A percentile compares a stretch with the other conserved stretches of the same genome.
Evolutionary conservation across 2,329 filamentous ascomycete species (phyloP).

Genomic region (Pseudogymnoascus sp.): DNA sequence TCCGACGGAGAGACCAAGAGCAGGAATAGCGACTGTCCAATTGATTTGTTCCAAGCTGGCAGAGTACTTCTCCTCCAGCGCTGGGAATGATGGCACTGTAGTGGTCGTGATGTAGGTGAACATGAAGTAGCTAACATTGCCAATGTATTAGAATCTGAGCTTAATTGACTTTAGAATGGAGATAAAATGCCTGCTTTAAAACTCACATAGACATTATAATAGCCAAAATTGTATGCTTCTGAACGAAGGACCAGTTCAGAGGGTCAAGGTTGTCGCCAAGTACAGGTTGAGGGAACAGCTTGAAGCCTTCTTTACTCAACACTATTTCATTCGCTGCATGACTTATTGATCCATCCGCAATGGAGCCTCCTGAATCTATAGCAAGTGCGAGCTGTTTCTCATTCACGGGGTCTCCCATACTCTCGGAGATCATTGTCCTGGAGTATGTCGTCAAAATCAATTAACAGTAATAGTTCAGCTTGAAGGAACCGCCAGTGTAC

Average conservation of each 20-base stretch:
- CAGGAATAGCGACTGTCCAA: constrained; percentile 44
- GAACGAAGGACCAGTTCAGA: constrained; percentile 42
- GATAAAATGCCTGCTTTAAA: not conserved
- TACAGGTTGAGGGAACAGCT: not conserved
- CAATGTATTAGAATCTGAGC: not conserved
- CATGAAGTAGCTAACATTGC: constrained; percentile 41
- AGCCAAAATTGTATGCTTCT: constrained; percentile 42
- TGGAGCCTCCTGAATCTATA: not conserved
- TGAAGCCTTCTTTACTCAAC: not conserved
- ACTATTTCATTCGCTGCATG: not conserved
- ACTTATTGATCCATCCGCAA: not conserved
- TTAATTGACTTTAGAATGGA: not conserved
- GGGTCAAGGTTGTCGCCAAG: constrained; percentile 40
- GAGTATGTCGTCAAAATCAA: not conserved
- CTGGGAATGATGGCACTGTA: constrained; percentile 45
- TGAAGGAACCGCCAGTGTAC: not conserved
- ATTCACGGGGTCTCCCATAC: not conserved
- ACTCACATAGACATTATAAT: constrained; percentile 32
- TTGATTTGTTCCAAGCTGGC: constrained; percentile 41
- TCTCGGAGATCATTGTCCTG: not conserved
- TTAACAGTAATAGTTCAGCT: not conserved
- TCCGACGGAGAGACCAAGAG: constrained; percentile 43
- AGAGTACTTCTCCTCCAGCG: constrained; percentile 40
- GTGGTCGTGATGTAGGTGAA: constrained; percentile 53
- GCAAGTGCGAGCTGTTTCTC: not conserved